Evolutionary conservation across 768 basidiomycete species (phyloP).

Genomic region (Mycena alexandri): DNA sequence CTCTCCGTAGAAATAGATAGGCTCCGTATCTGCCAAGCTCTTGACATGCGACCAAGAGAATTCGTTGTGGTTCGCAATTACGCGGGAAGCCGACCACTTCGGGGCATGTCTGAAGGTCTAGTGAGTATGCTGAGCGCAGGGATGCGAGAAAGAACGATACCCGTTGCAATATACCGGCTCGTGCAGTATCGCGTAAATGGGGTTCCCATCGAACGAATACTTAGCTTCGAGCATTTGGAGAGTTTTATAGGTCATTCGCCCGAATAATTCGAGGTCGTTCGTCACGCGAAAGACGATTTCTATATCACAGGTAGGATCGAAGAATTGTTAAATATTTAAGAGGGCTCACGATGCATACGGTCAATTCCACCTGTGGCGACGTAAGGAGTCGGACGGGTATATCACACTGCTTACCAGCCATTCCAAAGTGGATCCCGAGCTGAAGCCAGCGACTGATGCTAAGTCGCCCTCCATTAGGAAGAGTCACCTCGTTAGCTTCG

Average conservation of each 20-base stretch:
- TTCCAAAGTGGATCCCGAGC: conserved; percentile 59
- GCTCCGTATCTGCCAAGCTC: conserved; percentile 46
- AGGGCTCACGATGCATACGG: conserved; percentile 58
- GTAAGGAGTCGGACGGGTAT: not conserved
- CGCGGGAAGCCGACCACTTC: conserved; percentile 62
- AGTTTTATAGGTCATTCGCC: conserved; percentile 58
- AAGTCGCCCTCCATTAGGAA: conserved; percentile 60
- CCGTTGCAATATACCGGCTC: conserved; percentile 66
- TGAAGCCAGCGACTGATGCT: conserved; percentile 58
- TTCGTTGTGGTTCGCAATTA: conserved; percentile 50
- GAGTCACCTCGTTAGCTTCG: conserved; percentile 49
- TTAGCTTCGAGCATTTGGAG: conserved; percentile 53
- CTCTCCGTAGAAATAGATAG: conserved; percentile 63
- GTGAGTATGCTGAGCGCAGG: not conserved
- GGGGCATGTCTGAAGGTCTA: conserved; percentile 50
- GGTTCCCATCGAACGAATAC: conserved; percentile 61
- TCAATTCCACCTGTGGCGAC: conserved; percentile 59
- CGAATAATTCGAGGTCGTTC: conserved; percentile 60
- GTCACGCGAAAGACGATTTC: conserved; percentile 61
- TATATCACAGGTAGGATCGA: conserved; percentile 31
- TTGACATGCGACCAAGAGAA: conserved; percentile 61
- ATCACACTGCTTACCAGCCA: conserved; percentile 48
- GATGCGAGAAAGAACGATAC: conserved; percentile 39
- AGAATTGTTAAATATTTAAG: no score
- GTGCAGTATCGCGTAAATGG: conserved; percentile 63